Evolutionary conservation across 306 rosid species (phyloP), one percentile per base, ranked within the genome.

Genomic region (Fragaria ananassa): DNA sequence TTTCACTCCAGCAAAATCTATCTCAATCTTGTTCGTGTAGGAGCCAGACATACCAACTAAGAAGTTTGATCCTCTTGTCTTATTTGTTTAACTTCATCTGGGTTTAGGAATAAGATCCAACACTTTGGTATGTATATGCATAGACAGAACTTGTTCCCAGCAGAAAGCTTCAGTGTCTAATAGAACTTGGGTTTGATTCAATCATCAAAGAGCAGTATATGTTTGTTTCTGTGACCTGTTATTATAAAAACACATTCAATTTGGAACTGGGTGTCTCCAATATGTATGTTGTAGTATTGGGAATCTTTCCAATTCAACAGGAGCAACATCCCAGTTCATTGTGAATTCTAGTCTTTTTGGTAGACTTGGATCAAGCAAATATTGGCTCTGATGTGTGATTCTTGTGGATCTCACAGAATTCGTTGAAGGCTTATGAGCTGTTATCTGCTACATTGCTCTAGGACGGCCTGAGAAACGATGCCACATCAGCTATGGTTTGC

Each of bases 401-500:
- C 74, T 23, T 74, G 60, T 84, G 88, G 90, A 71, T 83, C 77
- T 75, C 74, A 88, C 90, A 85, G 89, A 79, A 71, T n/a, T 81
- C 53, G 46, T 81, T 80, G 60, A 74, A 78, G 79, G 85, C 47
- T 84, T 79, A 64, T 75, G 31, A 77, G 75, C 56, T 61, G 80
- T 71, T 86, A 80, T 84, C 79, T 77, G 80, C 70, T 35, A 35
- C 76, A 75, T 25, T 60, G 51, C 69, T 31, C 45, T 63, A 66
- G 23, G 83, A 66, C 37, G 83, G 83, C 72, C 81, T 57, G 89
- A 91, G 93, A 88, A 90, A 92, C 80, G 91, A 93, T 96, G 99
- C 98, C 88, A 91, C 85, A 86, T 93, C 93, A 96, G 97, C 98
- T 88, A 96, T 96, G 99, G 98, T 96, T 92, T 96, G 92, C 88